Base-by-base conservation (phyloP, 2,329 filamentous ascomycete species). In the Rasamsonia emersonii region DNA sequence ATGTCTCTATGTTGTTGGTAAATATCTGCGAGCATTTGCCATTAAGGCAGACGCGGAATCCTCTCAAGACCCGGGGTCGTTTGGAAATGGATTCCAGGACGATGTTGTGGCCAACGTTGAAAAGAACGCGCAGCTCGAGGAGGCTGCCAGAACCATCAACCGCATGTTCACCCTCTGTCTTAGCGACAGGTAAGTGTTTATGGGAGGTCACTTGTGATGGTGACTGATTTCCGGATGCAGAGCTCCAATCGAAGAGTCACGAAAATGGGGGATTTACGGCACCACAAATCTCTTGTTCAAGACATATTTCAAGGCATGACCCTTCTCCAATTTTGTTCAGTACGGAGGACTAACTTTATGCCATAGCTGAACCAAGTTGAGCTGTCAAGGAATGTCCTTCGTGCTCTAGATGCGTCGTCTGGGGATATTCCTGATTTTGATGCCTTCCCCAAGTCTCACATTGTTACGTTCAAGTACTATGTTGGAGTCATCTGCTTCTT, bases 201-300 rank as follows among this genome's bases (percentile, higher is more conserved):
- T 18, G 4, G 16, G 11, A 18, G 5, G n/a, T 20, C 13, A 9
- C 15, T 14, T 5, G 6, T 35, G 16, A 14, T 32, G 17, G 21
- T 11, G 18, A 16, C 13, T 18, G 18, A 33, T 16, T 18, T 21
- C n/a, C 33, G 16, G 18, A 34, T 33, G 11, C 49, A 89, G 85
- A 59, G 82, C 83, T 39, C 78, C 82, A 9, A 67, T 95, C 26
- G 78, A 86, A 50, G 82, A 93, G 49, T 95, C 89, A 6, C 78
- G 91, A 33, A 98, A 96, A 73, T 98, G 91, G 91, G 93, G 86
- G 5, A 83, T 94, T 28, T 98, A 98, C 65, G 88, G 86, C 57
- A 80, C 89, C 43, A 86, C 88, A 51, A 96, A 94, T 53, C 72
- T 98, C 5, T 70, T 95, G 9, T 98, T 98, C 75, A 96, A 96